phyloP scores from a whole-genome alignment of 495 filamentous ascomycete species.

The Lindgomyces ingoldianus region DNA sequence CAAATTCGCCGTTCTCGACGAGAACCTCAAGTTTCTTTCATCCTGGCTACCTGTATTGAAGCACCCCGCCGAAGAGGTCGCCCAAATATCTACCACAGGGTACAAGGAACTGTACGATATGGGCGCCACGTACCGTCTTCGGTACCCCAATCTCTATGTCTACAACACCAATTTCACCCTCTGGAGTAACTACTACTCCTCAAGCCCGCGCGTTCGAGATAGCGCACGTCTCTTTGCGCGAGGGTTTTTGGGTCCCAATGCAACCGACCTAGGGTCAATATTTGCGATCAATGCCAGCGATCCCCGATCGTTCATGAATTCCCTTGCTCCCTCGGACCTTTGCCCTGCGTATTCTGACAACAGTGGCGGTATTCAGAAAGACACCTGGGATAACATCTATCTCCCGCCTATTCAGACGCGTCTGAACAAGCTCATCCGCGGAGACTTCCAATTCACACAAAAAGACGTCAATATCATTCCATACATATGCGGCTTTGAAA shows the following conservation, averaged over 20 bases:
- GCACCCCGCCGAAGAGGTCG: constrained; percentile 52
- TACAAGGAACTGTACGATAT: constrained; percentile 56
- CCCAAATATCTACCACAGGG: constrained; percentile 55
- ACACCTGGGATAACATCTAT: constrained; percentile 51
- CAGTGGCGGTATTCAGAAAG: constrained; percentile 45
- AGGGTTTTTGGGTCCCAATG: constrained; percentile 55
- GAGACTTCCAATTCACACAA: constrained; percentile 53
- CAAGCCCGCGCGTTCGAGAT: constrained; percentile 36
- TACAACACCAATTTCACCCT: constrained; percentile 56
- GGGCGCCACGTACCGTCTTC: constrained; percentile 41
- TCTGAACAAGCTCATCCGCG: constrained; percentile 51
- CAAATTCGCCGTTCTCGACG: constrained; percentile 49
- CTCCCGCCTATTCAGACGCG: constrained; percentile 54
- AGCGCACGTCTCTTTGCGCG: constrained; percentile 56
- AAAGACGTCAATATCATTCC: constrained; percentile 57
- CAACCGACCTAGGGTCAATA: constrained; percentile 51
- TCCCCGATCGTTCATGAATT: constrained; percentile 53
- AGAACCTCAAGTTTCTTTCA: constrained; percentile 50
- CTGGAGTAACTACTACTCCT: constrained; percentile 60
- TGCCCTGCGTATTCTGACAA: constrained; percentile 55
- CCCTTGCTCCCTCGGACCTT: constrained; percentile 57
- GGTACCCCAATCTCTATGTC: constrained; percentile 57
- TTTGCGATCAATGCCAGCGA: constrained; percentile 54
- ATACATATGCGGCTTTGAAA: constrained; percentile 63
- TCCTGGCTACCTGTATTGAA: constrained; percentile 57